A percentile compares a stretch with the other conserved stretches of the same genome.
Evolutionary conservation across 2,329 filamentous ascomycete species (phyloP).

Genomic region (Cryphonectria parasitica): DNA sequence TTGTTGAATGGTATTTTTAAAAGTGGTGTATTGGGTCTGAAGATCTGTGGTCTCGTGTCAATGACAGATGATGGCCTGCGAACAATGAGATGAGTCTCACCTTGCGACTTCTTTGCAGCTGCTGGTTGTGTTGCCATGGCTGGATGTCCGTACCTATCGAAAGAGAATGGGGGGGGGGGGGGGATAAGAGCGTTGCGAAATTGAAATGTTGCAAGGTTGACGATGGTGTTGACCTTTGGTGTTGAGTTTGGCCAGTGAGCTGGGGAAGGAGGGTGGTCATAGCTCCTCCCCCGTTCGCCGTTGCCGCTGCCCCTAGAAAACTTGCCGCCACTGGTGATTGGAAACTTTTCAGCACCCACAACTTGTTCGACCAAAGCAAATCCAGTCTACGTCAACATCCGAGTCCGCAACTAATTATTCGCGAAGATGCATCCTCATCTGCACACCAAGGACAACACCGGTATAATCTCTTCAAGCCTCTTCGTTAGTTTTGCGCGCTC

Average conservation of each 20-base stretch:
- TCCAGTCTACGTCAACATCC: neutral
- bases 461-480: conserved; percentile 51
- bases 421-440: conserved; percentile 91
- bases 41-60: conserved; percentile 61
- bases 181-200: neutral
- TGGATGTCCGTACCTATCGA: conserved; percentile 21
- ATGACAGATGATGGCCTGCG: neutral
- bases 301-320: conserved; percentile 13
- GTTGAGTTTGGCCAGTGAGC: neutral
- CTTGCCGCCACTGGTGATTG: neutral
- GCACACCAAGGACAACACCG: conserved; percentile 87
- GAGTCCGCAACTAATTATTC: neutral
- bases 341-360: neutral
- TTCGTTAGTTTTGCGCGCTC: neutral
- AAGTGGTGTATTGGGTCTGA: conserved; percentile 78
- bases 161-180: neutral
- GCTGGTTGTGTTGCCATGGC: conserved; percentile 56
- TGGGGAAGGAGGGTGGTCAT: conserved; percentile 23
- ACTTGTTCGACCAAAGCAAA: neutral
- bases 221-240: neutral
- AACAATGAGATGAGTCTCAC: conserved; percentile 44
- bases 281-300: conserved; percentile 13
- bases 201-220: neutral
- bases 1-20: conserved; percentile 80
- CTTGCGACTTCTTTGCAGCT: conserved; percentile 74